Evolutionary conservation across 1,284 basidiomycete species (phyloP).

Genomic region (Trichosporon sp.): DNA sequence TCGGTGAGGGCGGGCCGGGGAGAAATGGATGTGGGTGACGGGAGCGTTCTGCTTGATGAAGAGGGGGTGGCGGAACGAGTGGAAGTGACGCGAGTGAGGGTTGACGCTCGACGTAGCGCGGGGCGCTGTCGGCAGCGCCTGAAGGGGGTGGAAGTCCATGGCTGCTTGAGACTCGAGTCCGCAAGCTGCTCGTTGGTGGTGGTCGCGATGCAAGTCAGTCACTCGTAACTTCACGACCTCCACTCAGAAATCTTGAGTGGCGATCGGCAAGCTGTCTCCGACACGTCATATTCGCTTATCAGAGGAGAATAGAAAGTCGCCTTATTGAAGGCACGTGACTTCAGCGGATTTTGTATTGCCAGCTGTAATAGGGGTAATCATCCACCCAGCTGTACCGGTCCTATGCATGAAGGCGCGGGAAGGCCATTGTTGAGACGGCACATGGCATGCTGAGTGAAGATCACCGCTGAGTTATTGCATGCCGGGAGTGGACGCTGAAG

Average conservation of each 20-base stretch:
- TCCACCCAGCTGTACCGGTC: too few species aligned
- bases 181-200: not conserved
- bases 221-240: constrained; percentile 19
- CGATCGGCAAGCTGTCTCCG: not conserved
- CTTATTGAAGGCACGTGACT: not conserved
- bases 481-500: too few species aligned
- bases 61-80: constrained; percentile 56
- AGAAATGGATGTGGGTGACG: constrained; percentile 88
- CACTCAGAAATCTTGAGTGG: constrained; percentile 20
- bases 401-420: too few species aligned
- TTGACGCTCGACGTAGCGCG: constrained; percentile 48
- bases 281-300: constrained; percentile 1
- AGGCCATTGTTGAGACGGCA: too few species aligned
- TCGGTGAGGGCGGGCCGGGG: constrained; percentile 78
- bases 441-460: too few species aligned
- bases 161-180: constrained; percentile 9
- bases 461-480: too few species aligned
- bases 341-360: not conserved
- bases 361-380: too few species aligned
- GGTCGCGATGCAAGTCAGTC: not conserved
- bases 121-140: constrained; percentile 50
- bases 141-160: constrained; percentile 55
- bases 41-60: constrained; percentile 90
- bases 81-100: constrained; percentile 56
- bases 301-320: not conserved